These are phyloP conservation scores for Dothideomycetes sp. DNA, from an alignment of 2,329 filamentous ascomycete species.

Conservation along the genomic window DNA sequence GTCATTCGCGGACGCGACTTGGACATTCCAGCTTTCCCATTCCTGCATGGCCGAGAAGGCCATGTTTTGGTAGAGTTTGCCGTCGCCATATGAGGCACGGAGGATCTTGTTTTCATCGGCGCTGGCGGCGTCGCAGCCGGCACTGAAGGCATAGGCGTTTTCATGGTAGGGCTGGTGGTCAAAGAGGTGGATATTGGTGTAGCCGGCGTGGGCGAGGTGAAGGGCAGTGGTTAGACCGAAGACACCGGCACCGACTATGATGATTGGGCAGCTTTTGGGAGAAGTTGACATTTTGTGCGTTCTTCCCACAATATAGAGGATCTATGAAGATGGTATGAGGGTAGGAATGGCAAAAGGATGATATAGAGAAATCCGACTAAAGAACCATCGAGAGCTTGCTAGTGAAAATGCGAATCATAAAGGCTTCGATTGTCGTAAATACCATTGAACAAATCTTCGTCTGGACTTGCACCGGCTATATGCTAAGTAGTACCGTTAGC, in stretches of 20 bases:
- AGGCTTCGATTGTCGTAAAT: no score
- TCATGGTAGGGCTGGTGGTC: conserved; percentile 11
- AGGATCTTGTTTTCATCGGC: conserved; percentile 17
- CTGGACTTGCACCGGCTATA: no score
- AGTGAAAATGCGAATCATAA: no score
- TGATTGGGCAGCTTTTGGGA: neutral
- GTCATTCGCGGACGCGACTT: neutral
- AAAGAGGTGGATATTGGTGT: conserved; percentile 17
- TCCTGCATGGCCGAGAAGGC: conserved; percentile 16
- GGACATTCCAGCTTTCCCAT: conserved; percentile 24
- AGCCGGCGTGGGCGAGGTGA: conserved; percentile 16
- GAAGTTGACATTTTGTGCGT: no score
- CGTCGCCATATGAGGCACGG: conserved; percentile 14
- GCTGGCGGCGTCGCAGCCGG: conserved; percentile 13
- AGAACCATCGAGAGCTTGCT: no score
- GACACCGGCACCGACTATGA: conserved; percentile 33
- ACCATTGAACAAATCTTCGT: no score
- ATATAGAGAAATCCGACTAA: no score
- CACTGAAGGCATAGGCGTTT: conserved; percentile 12
- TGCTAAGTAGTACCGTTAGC: no score
- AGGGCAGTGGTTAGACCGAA: conserved; percentile 32
- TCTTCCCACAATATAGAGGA: no score
- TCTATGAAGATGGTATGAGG: no score
- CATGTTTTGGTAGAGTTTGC: conserved; percentile 14
- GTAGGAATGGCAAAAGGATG: no score